These are phyloP conservation scores for Tephrocybe rancida DNA, from an alignment of 768 basidiomycete genomes.

Conservation along the genomic window DNA sequence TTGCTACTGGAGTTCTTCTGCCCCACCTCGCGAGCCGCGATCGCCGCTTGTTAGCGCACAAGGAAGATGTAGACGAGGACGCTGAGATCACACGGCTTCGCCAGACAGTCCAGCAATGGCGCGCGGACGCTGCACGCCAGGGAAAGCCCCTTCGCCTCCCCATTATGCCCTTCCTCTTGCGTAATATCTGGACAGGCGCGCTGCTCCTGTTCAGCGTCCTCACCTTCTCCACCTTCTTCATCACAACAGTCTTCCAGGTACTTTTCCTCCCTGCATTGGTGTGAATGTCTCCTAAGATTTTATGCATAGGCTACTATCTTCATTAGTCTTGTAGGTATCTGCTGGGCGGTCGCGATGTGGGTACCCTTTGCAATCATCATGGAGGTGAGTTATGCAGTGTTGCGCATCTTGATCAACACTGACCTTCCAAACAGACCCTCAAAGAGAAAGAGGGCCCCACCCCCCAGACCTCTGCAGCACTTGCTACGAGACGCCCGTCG, in stretches of 20 bases:
- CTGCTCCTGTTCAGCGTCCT: conserved; percentile 78
- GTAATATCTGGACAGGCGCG: conserved; percentile 93
- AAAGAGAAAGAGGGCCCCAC: conserved; percentile 80
- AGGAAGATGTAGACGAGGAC: conserved; percentile 74
- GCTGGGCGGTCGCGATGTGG: conserved; percentile 99
- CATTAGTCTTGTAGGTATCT: conserved; percentile 86
- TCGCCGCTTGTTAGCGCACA: conserved; percentile 72
- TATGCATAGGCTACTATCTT: conserved; percentile 68
- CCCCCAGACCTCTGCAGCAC: conserved; percentile 20
- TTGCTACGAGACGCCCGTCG: conserved; percentile 39
- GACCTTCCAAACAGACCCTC: conserved; percentile 53
- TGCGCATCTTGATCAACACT: neutral
- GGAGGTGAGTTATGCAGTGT: conserved; percentile 59
- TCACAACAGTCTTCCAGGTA: conserved; percentile 76
- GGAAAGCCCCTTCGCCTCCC: conserved; percentile 81
- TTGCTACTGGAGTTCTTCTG: conserved; percentile 77
- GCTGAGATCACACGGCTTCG: conserved; percentile 72
- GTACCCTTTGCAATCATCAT: conserved; percentile 97
- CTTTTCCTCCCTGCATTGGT: conserved; percentile 8
- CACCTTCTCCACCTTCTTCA: conserved; percentile 86
- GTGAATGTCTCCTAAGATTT: neutral
- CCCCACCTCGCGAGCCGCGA: conserved; percentile 85
- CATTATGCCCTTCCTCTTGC: conserved; percentile 85
- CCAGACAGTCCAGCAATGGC: conserved; percentile 77
- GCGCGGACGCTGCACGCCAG: conserved; percentile 75